phyloP scores from a whole-genome alignment of 192 early-diverging fungal species.

The Backusella tuberculispora region DNA sequence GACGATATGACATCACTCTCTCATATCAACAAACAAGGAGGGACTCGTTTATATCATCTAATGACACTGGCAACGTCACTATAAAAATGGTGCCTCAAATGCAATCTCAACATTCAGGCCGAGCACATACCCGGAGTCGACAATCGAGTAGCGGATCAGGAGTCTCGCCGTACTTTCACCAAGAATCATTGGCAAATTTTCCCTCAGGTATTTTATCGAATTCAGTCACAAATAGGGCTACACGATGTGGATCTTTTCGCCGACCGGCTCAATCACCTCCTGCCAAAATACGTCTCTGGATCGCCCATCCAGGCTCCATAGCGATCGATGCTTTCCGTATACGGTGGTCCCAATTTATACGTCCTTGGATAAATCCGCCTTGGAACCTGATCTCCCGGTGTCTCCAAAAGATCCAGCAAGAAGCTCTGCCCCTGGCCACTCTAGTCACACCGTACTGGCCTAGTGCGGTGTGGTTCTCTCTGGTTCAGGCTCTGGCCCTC shows the following conservation, averaged over 20 bases:
- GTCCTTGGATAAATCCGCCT: constrained; percentile 3
- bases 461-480: background rate
- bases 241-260: constrained; percentile 26
- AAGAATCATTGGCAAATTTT: constrained; percentile 23
- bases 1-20: constrained; percentile 20
- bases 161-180: background rate
- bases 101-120: background rate
- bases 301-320: background rate
- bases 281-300: constrained; percentile 33
- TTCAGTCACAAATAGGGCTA: background rate
- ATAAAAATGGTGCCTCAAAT: background rate
- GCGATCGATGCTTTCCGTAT: background rate
- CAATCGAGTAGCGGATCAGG: constrained; percentile 7
- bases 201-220: background rate
- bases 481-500: background rate
- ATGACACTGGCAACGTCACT: constrained; percentile 28
- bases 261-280: constrained; percentile 6
- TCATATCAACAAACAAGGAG: constrained; percentile 27
- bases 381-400: constrained; percentile 16
- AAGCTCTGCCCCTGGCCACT: background rate
- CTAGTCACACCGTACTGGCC: background rate
- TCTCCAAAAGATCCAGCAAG: background rate
- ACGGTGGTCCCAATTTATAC: background rate
- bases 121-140: constrained; percentile 8
- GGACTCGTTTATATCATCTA: constrained; percentile 23